Percentiles rank a stretch among this genome's conserved stretches.
Evolutionary conservation across 768 basidiomycete genomes (phyloP).

Genomic region (Cyathus striatus): DNA sequence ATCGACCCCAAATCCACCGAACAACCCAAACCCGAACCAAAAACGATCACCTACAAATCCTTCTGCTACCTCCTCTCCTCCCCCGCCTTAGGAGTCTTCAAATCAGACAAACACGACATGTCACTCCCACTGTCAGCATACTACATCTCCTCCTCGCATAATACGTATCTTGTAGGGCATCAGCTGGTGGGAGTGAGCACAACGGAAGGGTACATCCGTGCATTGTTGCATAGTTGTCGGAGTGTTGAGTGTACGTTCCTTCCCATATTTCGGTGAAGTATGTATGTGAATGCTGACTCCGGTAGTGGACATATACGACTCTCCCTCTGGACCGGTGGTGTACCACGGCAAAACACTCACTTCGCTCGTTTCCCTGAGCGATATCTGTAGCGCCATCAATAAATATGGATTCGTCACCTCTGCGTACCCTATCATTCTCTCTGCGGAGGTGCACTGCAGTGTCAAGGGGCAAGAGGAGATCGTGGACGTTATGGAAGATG

Average conservation of each 20-base stretch:
- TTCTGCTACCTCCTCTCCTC: no score
- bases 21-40: no score
- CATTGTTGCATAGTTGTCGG: conserved; percentile 84
- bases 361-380: conserved; percentile 75
- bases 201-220: conserved; percentile 89
- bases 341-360: conserved; percentile 94
- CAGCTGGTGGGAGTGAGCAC: conserved; percentile 87
- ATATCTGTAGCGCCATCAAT: conserved; percentile 79
- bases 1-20: no score
- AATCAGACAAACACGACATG: no score
- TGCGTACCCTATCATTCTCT: conserved; percentile 94
- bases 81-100: no score
- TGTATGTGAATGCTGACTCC: neutral
- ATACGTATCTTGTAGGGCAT: conserved; percentile 85
- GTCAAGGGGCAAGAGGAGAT: conserved; percentile 49
- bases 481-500: conserved; percentile 38
- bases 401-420: conserved; percentile 94
- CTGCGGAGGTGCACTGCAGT: conserved; percentile 92
- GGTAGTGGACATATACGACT: conserved; percentile 89
- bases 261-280: no score
- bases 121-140: conserved; percentile 84
- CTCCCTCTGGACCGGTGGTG: conserved; percentile 80
- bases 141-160: conserved; percentile 85
- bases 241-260: conserved; percentile 89
- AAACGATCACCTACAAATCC: no score